phyloP scores from a whole-genome alignment of 2,329 filamentous ascomycete genomes.

The Pseudodiploospora longispora region DNA sequence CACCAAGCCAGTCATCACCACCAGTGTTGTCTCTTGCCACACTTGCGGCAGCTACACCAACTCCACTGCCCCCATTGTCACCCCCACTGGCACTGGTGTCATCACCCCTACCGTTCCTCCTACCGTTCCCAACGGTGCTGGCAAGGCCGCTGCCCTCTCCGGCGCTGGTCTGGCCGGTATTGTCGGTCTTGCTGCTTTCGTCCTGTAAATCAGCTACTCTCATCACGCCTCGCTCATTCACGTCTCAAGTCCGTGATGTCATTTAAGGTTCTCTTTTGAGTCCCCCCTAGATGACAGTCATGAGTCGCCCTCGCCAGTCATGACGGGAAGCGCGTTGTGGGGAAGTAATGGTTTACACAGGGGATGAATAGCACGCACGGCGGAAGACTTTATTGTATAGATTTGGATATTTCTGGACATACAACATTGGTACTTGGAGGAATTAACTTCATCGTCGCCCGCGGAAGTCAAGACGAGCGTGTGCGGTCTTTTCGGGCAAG shows the following conservation, averaged over 20 bases:
- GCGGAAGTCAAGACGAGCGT: slow-evolving; percentile 4
- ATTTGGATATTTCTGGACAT: slow-evolving; percentile 29
- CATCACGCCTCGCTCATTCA: slow-evolving; percentile 25
- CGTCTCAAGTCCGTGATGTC: slow-evolving; percentile 16
- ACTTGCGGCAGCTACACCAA: slow-evolving; percentile 30
- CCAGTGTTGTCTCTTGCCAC: slow-evolving; percentile 44
- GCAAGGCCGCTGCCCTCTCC: slow-evolving; percentile 47
- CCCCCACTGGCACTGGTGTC: slow-evolving; percentile 12
- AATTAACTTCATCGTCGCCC: slow-evolving; percentile 8
- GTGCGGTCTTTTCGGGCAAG: slow-evolving; percentile 6
- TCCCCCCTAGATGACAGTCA: slow-evolving; percentile 23
- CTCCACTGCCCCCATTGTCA: slow-evolving; percentile 24
- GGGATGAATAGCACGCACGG: slow-evolving; percentile 7
- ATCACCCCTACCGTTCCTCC: slow-evolving; percentile 21
- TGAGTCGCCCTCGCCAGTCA: slow-evolving; percentile 29
- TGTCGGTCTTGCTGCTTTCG: slow-evolving; percentile 49
- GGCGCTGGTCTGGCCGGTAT: slow-evolving; percentile 53
- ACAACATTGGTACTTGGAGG: slow-evolving; percentile 16
- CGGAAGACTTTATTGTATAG: slow-evolving; percentile 25
- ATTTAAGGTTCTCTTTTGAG: slow-evolving; percentile 18
- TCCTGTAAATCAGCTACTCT: slow-evolving; percentile 44
- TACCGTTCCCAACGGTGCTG: slow-evolving; percentile 42
- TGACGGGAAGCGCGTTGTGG: slow-evolving; percentile 28
- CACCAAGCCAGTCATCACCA: slow-evolving; percentile 49
- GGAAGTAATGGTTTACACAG: slow-evolving; percentile 20